Evolutionary conservation across 768 basidiomycete genomes (phyloP), one percentile per base, ranked within the genome.

Genomic region (Mycena sanguinolenta): DNA sequence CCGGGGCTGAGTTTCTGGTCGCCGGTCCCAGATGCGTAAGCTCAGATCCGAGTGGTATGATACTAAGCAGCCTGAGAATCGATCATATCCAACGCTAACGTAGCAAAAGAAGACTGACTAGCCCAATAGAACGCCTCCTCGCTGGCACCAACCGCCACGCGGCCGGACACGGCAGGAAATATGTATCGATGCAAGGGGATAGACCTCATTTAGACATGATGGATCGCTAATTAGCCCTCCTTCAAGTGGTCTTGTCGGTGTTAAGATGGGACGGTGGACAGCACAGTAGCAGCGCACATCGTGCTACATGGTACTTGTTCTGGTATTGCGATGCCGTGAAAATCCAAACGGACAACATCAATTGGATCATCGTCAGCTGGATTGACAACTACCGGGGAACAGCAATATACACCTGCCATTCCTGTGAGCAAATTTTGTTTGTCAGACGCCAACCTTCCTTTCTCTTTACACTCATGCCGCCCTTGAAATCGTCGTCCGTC

Each of bases 381-480:
- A 67, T 70, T 74, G 54, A 50, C 44, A n/a, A 50, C 19, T 25
- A 3, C 63, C 27, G 58, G 65, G 59, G 44, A 60, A 69, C 54
- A 62, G 60, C 64, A 67, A 65, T 75, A 78, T 65, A 69, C 73
- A 61, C 52, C 67, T 70, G 75, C 77, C 67, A 67, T 58, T 52
- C 69, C 50, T 69, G 71, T 68, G 71, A 70, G 60, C 68, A 36
- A 72, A 63, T 38, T 73, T 70, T 63, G 46, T 74, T 65, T 72
- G 74, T 75, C 78, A 68, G 79, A 61, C 58, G 44, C 64, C 54
- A 39, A 49, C 55, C 76, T 75, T 76, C 74, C 78, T 75, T 74
- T 61, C 73, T 75, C 65, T 58, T 79, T 68, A 68, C 67, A 75
- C 75, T 64, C 79, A 70, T 70, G 75, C 71, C 75, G 46, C 65